These are phyloP conservation scores for Sparassis latifolia DNA, from an alignment of 1,284 basidiomycete species.

Conservation along the genomic window DNA sequence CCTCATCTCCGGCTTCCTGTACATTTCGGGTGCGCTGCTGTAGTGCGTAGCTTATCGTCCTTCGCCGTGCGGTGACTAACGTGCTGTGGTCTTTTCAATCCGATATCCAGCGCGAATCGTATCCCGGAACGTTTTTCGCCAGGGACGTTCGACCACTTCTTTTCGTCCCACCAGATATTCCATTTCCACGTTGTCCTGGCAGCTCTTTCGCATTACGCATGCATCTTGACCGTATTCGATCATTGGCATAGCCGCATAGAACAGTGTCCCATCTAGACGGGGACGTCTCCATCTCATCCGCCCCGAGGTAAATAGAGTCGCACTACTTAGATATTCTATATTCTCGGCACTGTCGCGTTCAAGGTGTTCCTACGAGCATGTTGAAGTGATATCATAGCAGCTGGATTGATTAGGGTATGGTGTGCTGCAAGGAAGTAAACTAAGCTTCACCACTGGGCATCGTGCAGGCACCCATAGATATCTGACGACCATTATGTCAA, in stretches of 20 bases:
- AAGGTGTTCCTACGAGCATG: too few relatives aligned
- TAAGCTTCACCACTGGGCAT: too few relatives aligned
- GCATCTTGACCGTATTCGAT: constrained; percentile 48
- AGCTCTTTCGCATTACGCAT: constrained; percentile 68
- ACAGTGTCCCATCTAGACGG: constrained; percentile 10
- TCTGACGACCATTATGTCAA: neutral
- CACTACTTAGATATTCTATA: too few relatives aligned
- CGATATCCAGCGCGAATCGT: constrained; percentile 58
- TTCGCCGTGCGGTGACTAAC: neutral
- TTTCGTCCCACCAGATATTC: constrained; percentile 84
- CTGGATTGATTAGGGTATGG: too few relatives aligned
- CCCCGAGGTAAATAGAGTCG: too few relatives aligned
- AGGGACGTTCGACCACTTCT: constrained; percentile 77
- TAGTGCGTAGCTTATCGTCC: constrained; percentile 53
- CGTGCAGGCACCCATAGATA: too few relatives aligned
- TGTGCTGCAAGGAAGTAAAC: too few relatives aligned
- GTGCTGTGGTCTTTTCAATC: constrained; percentile 1
- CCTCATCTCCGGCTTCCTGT: constrained; percentile 58
- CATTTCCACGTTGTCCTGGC: constrained; percentile 78
- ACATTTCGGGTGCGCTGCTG: constrained; percentile 72
- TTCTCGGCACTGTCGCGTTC: too few relatives aligned
- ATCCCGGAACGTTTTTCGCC: constrained; percentile 77
- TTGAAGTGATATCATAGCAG: too few relatives aligned
- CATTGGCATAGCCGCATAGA: constrained; percentile 42
- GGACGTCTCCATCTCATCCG: too few relatives aligned